Evolutionary conservation across 2,329 filamentous ascomycete species (phyloP).

Genomic region (Chalaropsis thielavioides): DNA sequence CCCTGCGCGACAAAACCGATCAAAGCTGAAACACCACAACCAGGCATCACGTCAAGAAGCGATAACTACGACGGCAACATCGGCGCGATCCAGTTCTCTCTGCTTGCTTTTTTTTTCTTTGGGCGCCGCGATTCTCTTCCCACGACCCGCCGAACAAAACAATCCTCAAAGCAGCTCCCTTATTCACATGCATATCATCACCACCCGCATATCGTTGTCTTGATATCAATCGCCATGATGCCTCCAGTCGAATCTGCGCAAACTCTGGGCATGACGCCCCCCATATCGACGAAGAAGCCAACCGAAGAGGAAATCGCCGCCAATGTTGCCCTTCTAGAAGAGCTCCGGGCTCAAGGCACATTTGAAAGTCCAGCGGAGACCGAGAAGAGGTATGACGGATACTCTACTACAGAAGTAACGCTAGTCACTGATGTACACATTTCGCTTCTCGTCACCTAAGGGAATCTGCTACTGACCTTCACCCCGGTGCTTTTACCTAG

Average conservation of each 20-base stretch:
- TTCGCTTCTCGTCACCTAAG: no score
- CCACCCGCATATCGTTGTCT: not conserved
- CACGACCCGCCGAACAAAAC: not conserved
- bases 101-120: not conserved
- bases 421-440: not conserved
- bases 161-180: not conserved
- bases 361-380: slow-evolving; percentile 78
- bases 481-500: slow-evolving; percentile 28
- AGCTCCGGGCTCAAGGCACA: slow-evolving; percentile 78
- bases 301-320: slow-evolving; percentile 61
- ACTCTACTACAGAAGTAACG: not conserved
- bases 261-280: slow-evolving; percentile 55
- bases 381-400: slow-evolving; percentile 52
- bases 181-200: not conserved
- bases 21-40: not conserved
- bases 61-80: not conserved
- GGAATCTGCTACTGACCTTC: not conserved
- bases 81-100: not conserved
- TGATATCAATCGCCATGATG: not conserved
- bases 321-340: slow-evolving; percentile 66
- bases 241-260: not conserved
- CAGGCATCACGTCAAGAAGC: not conserved
- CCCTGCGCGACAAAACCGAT: not conserved
- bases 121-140: not conserved
- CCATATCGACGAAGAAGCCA: slow-evolving; percentile 65